Evolutionary conservation across 345 rosid genomes (phyloP), one percentile per base, ranked within the genome.

Genomic region (Chamaenerion angustifolium): DNA sequence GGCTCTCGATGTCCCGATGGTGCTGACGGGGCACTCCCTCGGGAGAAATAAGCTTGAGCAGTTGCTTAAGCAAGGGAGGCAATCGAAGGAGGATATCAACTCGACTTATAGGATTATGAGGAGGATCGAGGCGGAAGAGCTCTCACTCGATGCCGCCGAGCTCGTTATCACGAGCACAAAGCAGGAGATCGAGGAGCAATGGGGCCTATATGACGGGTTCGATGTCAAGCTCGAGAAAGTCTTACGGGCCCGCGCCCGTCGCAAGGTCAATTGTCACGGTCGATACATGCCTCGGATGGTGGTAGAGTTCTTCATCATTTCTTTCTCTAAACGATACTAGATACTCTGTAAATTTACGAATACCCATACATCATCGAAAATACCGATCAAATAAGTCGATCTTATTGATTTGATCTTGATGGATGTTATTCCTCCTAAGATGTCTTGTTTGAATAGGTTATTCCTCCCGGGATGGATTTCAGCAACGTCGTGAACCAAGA

Each of bases 401-500:
- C n/a, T n/a, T n/a, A n/a, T n/a, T n/a, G n/a, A n/a, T n/a, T n/a
- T n/a, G n/a, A n/a, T n/a, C n/a, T n/a, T n/a, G n/a, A n/a, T n/a
- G n/a, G n/a, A n/a, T n/a, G n/a, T n/a, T n/a, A n/a, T n/a, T n/a
- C n/a, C n/a, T n/a, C n/a, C n/a, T n/a, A n/a, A n/a, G n/a, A 16
- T 40, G 9, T 14, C 21, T 50, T n/a, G n/a, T 54, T 46, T 55
- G 46, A 31, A n/a, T 63, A 90, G 95, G 98, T 92, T 45, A 83
- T 92, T 72, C 89, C 98, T 45, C 98, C 98, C 49, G 98, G 98
- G 51, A 86, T 92, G 98, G 98, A 92, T 77, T 86, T 87, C 65
- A 83, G 96, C 67, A 86, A 69, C 54, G 98, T 86, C 55, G 83
- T 68, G 67, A 78, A 66, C 72, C 98, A 92, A 71, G 96, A 92